Base-by-base conservation (phyloP, 2,329 filamentous ascomycete genomes). In the Domatiomyces globalis region DNA sequence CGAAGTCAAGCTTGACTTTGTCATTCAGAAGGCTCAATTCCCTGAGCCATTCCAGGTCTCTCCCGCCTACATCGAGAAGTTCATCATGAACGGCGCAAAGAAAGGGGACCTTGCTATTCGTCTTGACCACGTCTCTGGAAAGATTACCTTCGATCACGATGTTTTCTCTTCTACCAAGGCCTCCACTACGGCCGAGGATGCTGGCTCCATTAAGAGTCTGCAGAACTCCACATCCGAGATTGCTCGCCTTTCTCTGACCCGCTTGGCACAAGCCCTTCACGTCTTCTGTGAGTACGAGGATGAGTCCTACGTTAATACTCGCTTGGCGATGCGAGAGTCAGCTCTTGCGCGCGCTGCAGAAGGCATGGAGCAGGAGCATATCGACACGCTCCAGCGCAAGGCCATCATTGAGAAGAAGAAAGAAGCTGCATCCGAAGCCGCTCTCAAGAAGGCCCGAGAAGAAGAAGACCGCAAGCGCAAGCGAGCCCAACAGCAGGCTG, bases 41-140 rank as follows among this genome's bases (percentile, higher is more conserved):
- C 92, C 92, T 8, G 89, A 94, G 67, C 87, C 92, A 43, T 96
- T 94, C 79, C 85, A 95, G 71, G 88, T 96, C 60, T 85, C 80
- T 57, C 83, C 85, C 50, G 81, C 84, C 59, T 94, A 87, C 56
- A 94, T 98, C 60, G 92, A 98, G 76, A 98, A 96, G 74, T 98
- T 98, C 77, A 96, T 98, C 77, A 98, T 98, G 92, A 98, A 98
- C 70, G 92, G 92, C 58, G 96, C 94, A 79, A 98, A 98, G 81
- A 98, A 98, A 80, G 92, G 92, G 52, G 92, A 98, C 63, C 78
- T 98, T 45, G 85, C 92, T 50, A 94, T 98, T 62, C 88, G 92
- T 56, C 87, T 96, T 71, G 87, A 96, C 66, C 92, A 98, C 66
- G 88, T 88, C 56, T 90, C 89, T 50, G 88, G 92, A 54, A 86